Base-by-base conservation (phyloP, 306 rosid genomes). In the Rosa lucieae region DNA sequence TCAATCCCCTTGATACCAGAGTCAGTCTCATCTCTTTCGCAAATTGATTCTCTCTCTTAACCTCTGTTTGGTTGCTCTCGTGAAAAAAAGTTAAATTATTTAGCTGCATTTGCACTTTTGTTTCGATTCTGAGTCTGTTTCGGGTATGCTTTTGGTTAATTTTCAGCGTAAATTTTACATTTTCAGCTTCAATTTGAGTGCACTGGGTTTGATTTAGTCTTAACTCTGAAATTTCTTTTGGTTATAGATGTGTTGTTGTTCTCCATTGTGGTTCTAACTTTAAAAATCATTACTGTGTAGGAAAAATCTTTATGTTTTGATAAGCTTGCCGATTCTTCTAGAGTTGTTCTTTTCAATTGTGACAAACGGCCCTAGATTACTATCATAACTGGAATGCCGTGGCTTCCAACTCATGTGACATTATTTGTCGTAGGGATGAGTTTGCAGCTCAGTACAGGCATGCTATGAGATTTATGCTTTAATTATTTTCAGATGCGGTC, bases 1-100 rank as follows among this genome's bases (percentile, higher is more conserved):
- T 95, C 81, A 95, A 95, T 47, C 97, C 98, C 39, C 86, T 95
- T 10, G 98, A 95, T 73, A 90, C 93, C 7, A 81, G 99, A 74
- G 99, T 94, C 62, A 82, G 97, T 72, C 26, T 6, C 42, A 14
- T 66, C 35, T 10, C 18, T 7, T 52, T 9, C 0, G 8, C 7
- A 13, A 32, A 46, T 79, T n/a, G 17, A 43, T 58, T 17, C 21
- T 67, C 12, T 67, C 12, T 37, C 18, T 9, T 53, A 52, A 14
- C 61, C 43, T 56, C 48, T 18, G 52, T 71, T 66, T 80, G 32
- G 53, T 32, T 32, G 37, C 37, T 32, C 37, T 32, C 37, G 3
- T 32, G 37, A 32, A 32, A 32, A 32, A 32, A 32, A 26, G 35
- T 32, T 32, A 1, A 32, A 32, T 32, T 32, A 7, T 53, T 55